phyloP scores from a whole-genome alignment of 2,329 filamentous ascomycete genomes.

The Xylogone sp. region DNA sequence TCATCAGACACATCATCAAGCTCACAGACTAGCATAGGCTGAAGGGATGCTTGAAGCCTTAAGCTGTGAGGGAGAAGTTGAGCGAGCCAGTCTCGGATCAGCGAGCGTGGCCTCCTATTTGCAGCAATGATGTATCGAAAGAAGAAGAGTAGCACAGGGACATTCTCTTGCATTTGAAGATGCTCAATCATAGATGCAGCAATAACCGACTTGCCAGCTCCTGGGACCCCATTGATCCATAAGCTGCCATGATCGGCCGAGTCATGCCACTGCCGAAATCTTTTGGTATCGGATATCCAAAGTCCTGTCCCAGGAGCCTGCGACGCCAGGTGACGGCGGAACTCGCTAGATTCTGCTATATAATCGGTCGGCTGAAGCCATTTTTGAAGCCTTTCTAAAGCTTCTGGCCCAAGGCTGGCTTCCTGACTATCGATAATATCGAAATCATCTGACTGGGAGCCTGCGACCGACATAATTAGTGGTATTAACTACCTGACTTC shows the following conservation, averaged over 20 bases:
- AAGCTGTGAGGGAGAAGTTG: slow-evolving; percentile 26
- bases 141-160: slow-evolving; percentile 30
- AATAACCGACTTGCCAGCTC: slow-evolving; percentile 39
- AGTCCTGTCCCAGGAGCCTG: slow-evolving; percentile 10
- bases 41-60: slow-evolving; percentile 17
- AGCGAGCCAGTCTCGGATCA: slow-evolving; percentile 27
- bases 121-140: slow-evolving; percentile 30
- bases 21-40: slow-evolving; percentile 4
- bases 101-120: slow-evolving; percentile 21
- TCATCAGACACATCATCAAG: slow-evolving; percentile 11
- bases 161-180: slow-evolving; percentile 11
- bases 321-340: slow-evolving; percentile 9
- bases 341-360: slow-evolving; percentile 11
- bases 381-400: slow-evolving; percentile 8
- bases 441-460: slow-evolving; percentile 7
- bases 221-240: slow-evolving; percentile 42
- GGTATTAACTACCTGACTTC: neutral
- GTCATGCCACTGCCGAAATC: slow-evolving; percentile 16
- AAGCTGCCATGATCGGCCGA: slow-evolving; percentile 32
- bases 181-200: slow-evolving; percentile 24
- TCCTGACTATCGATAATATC: slow-evolving; percentile 9
- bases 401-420: slow-evolving; percentile 8
- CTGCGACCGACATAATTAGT: neutral
- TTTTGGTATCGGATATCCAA: slow-evolving; percentile 12
- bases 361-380: slow-evolving; percentile 15